phyloP scores from a whole-genome alignment of 768 basidiomycete species.

The Phanerochaete carnosa region DNA sequence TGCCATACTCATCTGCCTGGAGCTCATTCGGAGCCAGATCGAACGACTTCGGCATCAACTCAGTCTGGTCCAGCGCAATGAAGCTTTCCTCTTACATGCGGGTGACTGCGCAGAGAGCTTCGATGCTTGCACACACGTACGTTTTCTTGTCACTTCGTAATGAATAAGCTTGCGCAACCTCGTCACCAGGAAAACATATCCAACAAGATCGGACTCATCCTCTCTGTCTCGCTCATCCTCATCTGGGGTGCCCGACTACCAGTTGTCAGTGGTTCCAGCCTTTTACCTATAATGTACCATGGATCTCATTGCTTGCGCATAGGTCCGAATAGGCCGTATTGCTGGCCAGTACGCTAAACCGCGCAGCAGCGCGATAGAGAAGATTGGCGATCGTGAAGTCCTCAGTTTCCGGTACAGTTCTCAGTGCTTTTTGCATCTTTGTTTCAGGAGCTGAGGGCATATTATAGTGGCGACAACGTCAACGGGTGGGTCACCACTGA shows the following conservation, averaged over 20 bases:
- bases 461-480: constrained; percentile 86
- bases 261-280: constrained; percentile 54
- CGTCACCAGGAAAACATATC: constrained; percentile 73
- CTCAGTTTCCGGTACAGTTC: constrained; percentile 74
- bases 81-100: constrained; percentile 94
- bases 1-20: neutral
- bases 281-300: neutral
- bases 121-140: constrained; percentile 82
- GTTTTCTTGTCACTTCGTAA: constrained; percentile 22
- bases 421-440: constrained; percentile 16
- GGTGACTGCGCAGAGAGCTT: constrained; percentile 98
- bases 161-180: constrained; percentile 8
- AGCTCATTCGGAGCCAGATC: constrained; percentile 44
- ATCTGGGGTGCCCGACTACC: constrained; percentile 92
- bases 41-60: constrained; percentile 82
- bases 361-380: constrained; percentile 79
- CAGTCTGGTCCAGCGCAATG: constrained; percentile 73
- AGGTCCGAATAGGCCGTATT: constrained; percentile 86
- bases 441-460: neutral
- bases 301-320: neutral
- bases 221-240: constrained; percentile 93
- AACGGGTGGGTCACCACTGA: constrained; percentile 60
- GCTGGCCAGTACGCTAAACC: constrained; percentile 98
- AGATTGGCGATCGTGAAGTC: constrained; percentile 70
- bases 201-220: constrained; percentile 83